These are phyloP conservation scores for Royoungia palumana DNA, from an alignment of 768 basidiomycete genomes.

Conservation along the genomic window DNA sequence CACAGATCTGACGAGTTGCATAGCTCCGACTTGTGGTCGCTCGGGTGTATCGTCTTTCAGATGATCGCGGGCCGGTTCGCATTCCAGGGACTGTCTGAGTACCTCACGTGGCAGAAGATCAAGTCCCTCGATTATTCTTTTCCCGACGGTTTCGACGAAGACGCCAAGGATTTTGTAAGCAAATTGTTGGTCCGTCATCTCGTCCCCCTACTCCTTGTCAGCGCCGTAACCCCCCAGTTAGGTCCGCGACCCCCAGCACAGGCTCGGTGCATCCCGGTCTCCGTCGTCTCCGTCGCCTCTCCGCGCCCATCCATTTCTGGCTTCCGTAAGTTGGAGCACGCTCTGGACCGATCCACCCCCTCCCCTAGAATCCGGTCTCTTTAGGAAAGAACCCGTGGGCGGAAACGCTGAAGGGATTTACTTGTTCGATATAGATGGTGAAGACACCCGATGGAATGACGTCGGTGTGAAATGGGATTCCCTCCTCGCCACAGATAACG, in stretches of 20 bases:
- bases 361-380: constrained; percentile 52
- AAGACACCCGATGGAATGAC: constrained; percentile 46
- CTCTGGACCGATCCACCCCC: constrained; percentile 68
- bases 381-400: constrained; percentile 43
- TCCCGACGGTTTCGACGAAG: constrained; percentile 79
- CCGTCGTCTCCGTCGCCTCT: constrained; percentile 42
- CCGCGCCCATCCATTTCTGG: constrained; percentile 61
- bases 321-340: constrained; percentile 52
- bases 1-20: background rate
- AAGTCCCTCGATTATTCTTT: constrained; percentile 83
- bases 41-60: constrained; percentile 92
- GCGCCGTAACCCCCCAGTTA: constrained; percentile 27
- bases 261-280: constrained; percentile 53
- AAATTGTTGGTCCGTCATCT: constrained; percentile 57
- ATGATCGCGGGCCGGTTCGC: constrained; percentile 90
- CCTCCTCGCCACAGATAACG: constrained; percentile 33
- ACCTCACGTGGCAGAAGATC: constrained; percentile 94
- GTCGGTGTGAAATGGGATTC: constrained; percentile 55
- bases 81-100: constrained; percentile 88
- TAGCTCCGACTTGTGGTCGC: constrained; percentile 93
- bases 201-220: background rate
- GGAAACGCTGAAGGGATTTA: background rate
- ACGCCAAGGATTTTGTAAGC: constrained; percentile 77
- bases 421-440: constrained; percentile 24
- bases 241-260: constrained; percentile 56